Evolutionary conservation across 1,284 basidiomycete species (phyloP).

Genomic region (Cryptococcus wingfieldii): DNA sequence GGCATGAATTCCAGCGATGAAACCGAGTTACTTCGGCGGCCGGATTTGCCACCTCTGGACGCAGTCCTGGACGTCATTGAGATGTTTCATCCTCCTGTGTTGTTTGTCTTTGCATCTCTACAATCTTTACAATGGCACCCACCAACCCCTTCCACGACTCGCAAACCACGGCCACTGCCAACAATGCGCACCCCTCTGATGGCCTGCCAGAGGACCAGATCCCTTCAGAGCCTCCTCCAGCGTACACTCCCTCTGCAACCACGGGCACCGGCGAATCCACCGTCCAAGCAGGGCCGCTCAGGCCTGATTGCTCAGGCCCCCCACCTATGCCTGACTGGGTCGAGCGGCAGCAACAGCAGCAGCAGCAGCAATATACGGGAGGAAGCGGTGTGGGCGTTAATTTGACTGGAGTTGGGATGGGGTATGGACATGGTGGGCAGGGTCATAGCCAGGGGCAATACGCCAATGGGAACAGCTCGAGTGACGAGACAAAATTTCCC

Average conservation of each 20-base stretch:
- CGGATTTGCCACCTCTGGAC: background rate
- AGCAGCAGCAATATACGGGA: no score
- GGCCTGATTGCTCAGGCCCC: conserved; percentile 45
- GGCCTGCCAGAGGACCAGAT: conserved; percentile 3
- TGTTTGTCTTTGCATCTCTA: no score
- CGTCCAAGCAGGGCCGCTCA: conserved; percentile 31
- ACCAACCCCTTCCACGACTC: no score
- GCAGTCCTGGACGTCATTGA: background rate
- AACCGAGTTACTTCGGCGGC: no score
- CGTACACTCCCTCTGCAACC: conserved; percentile 14
- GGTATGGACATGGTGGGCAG: conserved; percentile 24
- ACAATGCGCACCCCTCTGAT: background rate
- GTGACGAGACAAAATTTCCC: conserved; percentile 5
- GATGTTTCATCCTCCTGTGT: no score
- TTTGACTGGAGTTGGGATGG: conserved; percentile 36
- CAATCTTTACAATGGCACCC: no score
- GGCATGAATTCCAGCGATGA: no score
- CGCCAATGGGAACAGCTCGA: background rate
- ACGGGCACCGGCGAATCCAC: conserved; percentile 9
- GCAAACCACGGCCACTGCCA: background rate
- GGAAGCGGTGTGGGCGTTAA: conserved; percentile 12
- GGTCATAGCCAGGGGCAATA: background rate
- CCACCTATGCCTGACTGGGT: conserved; percentile 42
- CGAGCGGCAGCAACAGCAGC: background rate
- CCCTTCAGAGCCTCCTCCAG: conserved; percentile 13